Evolutionary conservation across 2,329 filamentous ascomycete genomes (phyloP).

Genomic region (Herpomyces periplanetae): DNA sequence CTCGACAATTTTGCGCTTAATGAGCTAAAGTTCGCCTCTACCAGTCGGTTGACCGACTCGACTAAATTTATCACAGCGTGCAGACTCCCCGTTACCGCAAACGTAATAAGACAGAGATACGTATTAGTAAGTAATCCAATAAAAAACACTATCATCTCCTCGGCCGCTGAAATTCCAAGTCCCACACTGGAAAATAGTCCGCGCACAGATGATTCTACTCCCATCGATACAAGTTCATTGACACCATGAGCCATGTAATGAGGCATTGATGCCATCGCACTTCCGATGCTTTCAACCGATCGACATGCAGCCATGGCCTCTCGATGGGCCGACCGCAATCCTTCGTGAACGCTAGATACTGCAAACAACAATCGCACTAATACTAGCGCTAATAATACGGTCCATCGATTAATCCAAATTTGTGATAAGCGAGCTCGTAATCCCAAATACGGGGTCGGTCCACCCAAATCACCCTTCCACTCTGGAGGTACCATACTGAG

Average conservation of each 20-base stretch:
- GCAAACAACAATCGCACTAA: constrained; percentile 43
- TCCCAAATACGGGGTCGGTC: constrained; percentile 81
- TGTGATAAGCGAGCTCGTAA: constrained; percentile 63
- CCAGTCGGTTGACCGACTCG: constrained; percentile 16
- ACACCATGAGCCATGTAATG: constrained; percentile 65
- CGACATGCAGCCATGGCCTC: constrained; percentile 65
- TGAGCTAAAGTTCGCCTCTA: constrained; percentile 17
- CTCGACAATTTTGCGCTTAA: constrained; percentile 17
- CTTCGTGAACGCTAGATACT: constrained; percentile 25
- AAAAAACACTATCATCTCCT: constrained; percentile 58
- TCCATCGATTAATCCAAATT: constrained; percentile 94
- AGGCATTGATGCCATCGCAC: constrained; percentile 88
- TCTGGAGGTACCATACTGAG: too few species aligned
- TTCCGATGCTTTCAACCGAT: constrained; percentile 66
- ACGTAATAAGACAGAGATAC: constrained; percentile 54
- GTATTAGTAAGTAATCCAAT: constrained; percentile 70
- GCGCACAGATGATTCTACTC: constrained; percentile 38
- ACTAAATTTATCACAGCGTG: constrained; percentile 23
- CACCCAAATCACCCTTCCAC: too few species aligned
- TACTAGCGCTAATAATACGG: constrained; percentile 47
- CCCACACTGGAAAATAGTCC: constrained; percentile 40
- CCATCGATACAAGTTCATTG: constrained; percentile 41
- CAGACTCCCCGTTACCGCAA: constrained; percentile 39
- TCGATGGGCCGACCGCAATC: constrained; percentile 30
- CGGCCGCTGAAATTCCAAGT: constrained; percentile 39